Conservation (phyloP, 257 asterid species). For the Gentiana straminea region DNA sequence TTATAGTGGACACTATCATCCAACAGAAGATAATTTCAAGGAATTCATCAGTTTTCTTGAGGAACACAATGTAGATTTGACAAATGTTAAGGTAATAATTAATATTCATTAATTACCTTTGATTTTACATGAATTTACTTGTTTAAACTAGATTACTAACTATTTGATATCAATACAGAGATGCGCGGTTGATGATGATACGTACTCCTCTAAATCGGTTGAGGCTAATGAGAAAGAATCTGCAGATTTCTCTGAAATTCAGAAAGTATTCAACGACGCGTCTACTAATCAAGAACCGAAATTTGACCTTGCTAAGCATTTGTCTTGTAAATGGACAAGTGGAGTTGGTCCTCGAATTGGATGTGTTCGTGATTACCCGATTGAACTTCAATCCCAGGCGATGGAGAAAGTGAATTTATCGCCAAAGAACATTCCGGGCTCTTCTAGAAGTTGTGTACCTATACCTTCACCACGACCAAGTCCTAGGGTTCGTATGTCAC, state of each 20-base stretch:
- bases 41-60: constrained; percentile 52
- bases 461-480: constrained; percentile 60
- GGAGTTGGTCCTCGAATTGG: constrained; percentile 69
- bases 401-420: constrained; percentile 53
- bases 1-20: constrained; percentile 74
- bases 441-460: constrained; percentile 18
- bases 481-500: constrained; percentile 43
- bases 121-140: background rate
- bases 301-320: constrained; percentile 29
- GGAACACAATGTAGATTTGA: constrained; percentile 48
- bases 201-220: constrained; percentile 10
- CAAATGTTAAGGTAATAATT: constrained; percentile 43
- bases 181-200: constrained; percentile 40
- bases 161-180: constrained; percentile 22
- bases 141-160: background rate
- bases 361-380: constrained; percentile 59
- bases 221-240: constrained; percentile 11
- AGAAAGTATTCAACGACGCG: background rate
- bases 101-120: background rate
- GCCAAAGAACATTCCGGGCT: constrained; percentile 19
- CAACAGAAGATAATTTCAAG: constrained; percentile 64
- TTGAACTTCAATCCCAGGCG: constrained; percentile 52
- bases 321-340: constrained; percentile 53
- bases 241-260: constrained; percentile 3
- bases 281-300: constrained; percentile 13